Base-by-base conservation (phyloP, 495 filamentous ascomycete species). In the Penicillium dipodomyicola region DNA sequence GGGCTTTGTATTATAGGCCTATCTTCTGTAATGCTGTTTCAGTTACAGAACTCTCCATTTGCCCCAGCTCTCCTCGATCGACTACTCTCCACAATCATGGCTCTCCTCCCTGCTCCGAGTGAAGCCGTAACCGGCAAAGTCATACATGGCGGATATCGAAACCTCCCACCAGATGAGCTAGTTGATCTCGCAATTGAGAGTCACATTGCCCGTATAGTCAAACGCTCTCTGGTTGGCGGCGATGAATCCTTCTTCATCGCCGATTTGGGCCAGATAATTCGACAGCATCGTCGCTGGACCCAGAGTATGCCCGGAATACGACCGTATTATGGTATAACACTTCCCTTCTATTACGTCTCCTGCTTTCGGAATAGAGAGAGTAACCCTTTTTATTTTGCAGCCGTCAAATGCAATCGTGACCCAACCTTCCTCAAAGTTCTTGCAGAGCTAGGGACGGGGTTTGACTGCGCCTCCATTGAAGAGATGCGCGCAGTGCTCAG, bases 351-450 rank as follows among this genome's bases (percentile, higher is more conserved):
- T 58, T 15, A 33, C 41, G 19, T 22, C 27, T 17, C 43, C 33
- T 3, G 7, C 39, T 7, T 29, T 8, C 1, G 23, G 15, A 48
- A 7, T 11, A 6, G 10, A 40, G 35, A 29, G 8, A 20, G 4
- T 59, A 12, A 49, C 45, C 33, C 23, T 25, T 44, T 3, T 37
- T 23, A 6, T 33, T 17, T 5, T 11, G 10, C 49, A 71, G 70
- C 72, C 8, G 71, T 75, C 8, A 75, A 75, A 68, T 75, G 72
- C 59, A 73, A 73, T 45, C 52, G 65, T 0, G 69, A 73, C 45
- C 53, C 59, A 15, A 54, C 43, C 6, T 57, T 75, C 4, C 56
- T 75, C 22, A 54, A 57, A 22, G 39, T 35, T 11, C 66, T 75
- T 29, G 63, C 64, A 9, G 46, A 61, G 0, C 50, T 71, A 1